Evolutionary conservation across 352 stramenopile genomes (phyloP).

Genomic region (Pythium chondricola): DNA sequence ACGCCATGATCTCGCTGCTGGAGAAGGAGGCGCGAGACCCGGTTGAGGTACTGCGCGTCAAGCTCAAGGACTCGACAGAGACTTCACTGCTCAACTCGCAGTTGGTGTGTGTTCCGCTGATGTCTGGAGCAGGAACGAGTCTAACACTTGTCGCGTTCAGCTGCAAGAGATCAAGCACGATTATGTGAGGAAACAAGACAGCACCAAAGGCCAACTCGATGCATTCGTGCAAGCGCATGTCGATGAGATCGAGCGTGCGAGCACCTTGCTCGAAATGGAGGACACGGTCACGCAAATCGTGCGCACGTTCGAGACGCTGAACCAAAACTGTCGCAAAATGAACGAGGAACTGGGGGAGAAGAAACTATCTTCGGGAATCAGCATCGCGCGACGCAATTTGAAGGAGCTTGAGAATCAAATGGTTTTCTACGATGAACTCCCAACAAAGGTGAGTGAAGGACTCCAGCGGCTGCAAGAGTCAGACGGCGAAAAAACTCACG

Average conservation of each 20-base stretch:
- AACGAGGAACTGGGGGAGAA: constrained; percentile 81
- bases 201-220: constrained; percentile 63
- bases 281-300: constrained; percentile 60
- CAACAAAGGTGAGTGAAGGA: constrained; percentile 33
- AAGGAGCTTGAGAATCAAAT: constrained; percentile 79
- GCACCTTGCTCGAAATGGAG: constrained; percentile 58
- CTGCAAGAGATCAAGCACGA: constrained; percentile 83
- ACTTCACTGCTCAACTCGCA: constrained; percentile 80
- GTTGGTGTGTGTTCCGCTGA: too few relatives aligned
- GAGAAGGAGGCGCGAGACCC: constrained; percentile 81
- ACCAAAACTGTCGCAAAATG: constrained; percentile 65
- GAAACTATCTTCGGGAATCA: constrained; percentile 71
- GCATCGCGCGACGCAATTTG: constrained; percentile 72
- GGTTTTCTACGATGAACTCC: constrained; percentile 77
- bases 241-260: constrained; percentile 82
- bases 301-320: constrained; percentile 44
- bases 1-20: constrained; percentile 68
- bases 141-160: too few relatives aligned
- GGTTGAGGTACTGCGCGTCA: constrained; percentile 71
- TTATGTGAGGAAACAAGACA: constrained; percentile 68
- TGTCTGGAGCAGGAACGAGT: too few relatives aligned
- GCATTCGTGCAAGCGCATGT: constrained; percentile 72
- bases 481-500: too few relatives aligned
- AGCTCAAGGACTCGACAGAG: constrained; percentile 79
- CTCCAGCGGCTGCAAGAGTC: too few relatives aligned